These are phyloP conservation scores for Diaporthe batatas DNA, from an alignment of 2,329 filamentous ascomycete species.

Conservation along the genomic window DNA sequence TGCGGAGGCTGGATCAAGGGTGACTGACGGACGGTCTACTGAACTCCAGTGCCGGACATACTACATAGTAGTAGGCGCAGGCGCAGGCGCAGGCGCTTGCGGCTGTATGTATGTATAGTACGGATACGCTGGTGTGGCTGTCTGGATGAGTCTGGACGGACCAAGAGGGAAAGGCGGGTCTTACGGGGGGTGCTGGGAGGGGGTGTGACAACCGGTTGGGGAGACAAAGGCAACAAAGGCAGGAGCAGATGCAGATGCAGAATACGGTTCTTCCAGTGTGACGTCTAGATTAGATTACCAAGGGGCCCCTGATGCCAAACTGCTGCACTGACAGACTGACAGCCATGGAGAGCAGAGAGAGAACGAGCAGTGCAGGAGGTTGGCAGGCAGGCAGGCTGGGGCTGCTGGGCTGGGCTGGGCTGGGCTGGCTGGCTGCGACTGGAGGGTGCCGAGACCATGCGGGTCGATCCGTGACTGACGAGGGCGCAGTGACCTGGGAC, in stretches of 20 bases:
- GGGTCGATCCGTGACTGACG: conserved; percentile 36
- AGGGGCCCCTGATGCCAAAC: conserved; percentile 7
- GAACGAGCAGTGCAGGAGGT: too few species aligned
- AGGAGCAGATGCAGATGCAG: background rate
- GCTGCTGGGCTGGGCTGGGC: too few species aligned
- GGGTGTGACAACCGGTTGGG: conserved; percentile 18
- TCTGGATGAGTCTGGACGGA: conserved; percentile 20
- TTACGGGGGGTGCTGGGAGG: background rate
- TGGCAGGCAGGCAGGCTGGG: too few species aligned
- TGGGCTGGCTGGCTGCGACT: background rate
- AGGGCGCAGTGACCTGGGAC: conserved; percentile 24
- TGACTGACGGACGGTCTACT: background rate
- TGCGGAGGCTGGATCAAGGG: conserved; percentile 11
- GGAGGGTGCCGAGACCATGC: conserved; percentile 24
- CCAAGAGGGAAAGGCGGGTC: conserved; percentile 12
- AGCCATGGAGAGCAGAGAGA: too few species aligned
- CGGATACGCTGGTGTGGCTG: background rate
- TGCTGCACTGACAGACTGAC: conserved; percentile 9
- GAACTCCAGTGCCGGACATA: conserved; percentile 4
- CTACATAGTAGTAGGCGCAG: too few species aligned
- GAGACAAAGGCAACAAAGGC: conserved; percentile 14
- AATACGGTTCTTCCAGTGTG: background rate
- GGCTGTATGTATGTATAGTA: background rate
- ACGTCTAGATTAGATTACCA: conserved; percentile 2
- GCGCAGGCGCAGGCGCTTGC: background rate